Evolutionary conservation across 768 basidiomycete genomes (phyloP).

Genomic region (Pisolithus tinctorius): DNA sequence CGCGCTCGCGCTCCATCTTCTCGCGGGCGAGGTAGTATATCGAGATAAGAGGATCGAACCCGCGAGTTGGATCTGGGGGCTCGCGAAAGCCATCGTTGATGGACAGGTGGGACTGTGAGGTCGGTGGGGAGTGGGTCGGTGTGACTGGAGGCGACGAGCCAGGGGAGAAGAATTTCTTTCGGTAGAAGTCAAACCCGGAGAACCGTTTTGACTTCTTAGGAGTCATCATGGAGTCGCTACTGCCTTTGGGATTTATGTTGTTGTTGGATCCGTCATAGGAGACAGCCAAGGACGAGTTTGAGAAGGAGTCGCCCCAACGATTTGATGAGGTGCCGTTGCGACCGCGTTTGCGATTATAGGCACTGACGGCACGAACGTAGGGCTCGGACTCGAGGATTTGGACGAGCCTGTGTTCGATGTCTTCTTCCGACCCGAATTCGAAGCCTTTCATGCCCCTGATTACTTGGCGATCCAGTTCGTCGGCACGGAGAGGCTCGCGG

Average conservation of each 20-base stretch:
- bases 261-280: conserved; percentile 48
- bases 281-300: conserved; percentile 64
- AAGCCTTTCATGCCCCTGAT: conserved; percentile 92
- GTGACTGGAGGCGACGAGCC: conserved; percentile 42
- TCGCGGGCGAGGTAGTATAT: conserved; percentile 96
- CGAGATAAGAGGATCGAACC: conserved; percentile 91
- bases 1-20: conserved; percentile 89
- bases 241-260: conserved; percentile 33
- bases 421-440: conserved; percentile 87
- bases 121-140: conserved; percentile 55
- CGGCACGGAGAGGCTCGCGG: conserved; percentile 81
- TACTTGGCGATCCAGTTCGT: conserved; percentile 84
- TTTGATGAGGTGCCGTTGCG: conserved; percentile 31
- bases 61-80: conserved; percentile 76
- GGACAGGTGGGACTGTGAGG: conserved; percentile 50
- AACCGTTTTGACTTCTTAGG: conserved; percentile 77
- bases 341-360: conserved; percentile 71
- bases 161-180: conserved; percentile 76
- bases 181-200: conserved; percentile 91
- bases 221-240: conserved; percentile 31
- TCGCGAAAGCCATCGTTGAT: conserved; percentile 43
- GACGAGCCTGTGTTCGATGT: conserved; percentile 70
- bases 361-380: conserved; percentile 65
- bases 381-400: conserved; percentile 71
- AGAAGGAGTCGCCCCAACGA: conserved; percentile 49